Evolutionary conservation across 208 protist genomes (phyloP).

Genomic region (Leishmania braziliensis): DNA sequence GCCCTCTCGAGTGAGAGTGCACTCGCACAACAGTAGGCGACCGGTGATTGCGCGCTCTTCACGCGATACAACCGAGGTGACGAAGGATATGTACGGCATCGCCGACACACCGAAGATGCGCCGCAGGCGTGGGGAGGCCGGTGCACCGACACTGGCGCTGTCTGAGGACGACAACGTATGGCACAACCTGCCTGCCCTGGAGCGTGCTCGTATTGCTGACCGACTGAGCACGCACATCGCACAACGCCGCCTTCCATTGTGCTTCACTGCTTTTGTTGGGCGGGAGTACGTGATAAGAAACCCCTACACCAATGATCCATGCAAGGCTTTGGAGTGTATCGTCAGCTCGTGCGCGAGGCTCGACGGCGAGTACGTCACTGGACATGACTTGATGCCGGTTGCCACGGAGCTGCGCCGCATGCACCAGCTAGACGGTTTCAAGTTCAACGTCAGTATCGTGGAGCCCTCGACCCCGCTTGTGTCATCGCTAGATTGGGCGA

Average conservation of each 20-base stretch:
- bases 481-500: conserved; percentile 55
- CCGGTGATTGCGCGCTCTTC: conserved; percentile 26
- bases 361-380: conserved; percentile 34
- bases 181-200: conserved; percentile 24
- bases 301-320: conserved; percentile 33
- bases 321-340: conserved; percentile 38
- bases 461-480: conserved; percentile 53
- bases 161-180: conserved; percentile 18
- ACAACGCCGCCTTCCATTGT: conserved; percentile 49
- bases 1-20: neutral
- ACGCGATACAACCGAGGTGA: conserved; percentile 11
- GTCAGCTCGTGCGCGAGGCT: conserved; percentile 49
- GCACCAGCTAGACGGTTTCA: conserved; percentile 44
- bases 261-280: conserved; percentile 60
- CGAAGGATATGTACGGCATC: conserved; percentile 18
- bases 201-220: conserved; percentile 16
- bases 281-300: conserved; percentile 46
- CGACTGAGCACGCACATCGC: conserved; percentile 37
- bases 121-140: neutral
- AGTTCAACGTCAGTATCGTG: conserved; percentile 59
- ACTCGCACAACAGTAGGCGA: neutral
- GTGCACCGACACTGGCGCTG: neutral
- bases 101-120: conserved; percentile 20
- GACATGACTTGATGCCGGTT: conserved; percentile 17
- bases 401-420: conserved; percentile 27